Evolutionary conservation across 2,329 filamentous ascomycete species (phyloP).

Genomic region (Cadophora malorum): DNA sequence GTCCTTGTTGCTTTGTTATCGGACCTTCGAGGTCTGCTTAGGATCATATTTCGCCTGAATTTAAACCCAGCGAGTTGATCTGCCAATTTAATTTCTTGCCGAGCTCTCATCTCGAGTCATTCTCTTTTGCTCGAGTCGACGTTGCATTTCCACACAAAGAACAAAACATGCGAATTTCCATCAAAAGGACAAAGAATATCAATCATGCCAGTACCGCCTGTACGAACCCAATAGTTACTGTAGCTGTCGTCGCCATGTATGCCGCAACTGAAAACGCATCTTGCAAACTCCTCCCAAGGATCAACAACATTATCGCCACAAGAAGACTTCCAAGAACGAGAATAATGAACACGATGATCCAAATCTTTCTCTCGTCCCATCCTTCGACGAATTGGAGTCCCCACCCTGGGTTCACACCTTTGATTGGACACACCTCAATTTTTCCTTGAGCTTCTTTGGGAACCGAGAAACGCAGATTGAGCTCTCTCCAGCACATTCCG

Average conservation of each 20-base stretch:
- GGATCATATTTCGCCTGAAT: too few relatives aligned
- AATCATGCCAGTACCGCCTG: constrained; percentile 44
- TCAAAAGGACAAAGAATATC: too few relatives aligned
- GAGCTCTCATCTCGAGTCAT: too few relatives aligned
- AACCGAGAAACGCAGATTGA: constrained; percentile 32
- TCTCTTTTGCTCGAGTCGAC: too few relatives aligned
- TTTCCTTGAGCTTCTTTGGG: constrained; percentile 37
- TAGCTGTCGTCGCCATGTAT: constrained; percentile 36
- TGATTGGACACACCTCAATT: constrained; percentile 24
- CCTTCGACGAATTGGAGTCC: constrained; percentile 36
- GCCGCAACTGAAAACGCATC: constrained; percentile 35
- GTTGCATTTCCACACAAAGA: too few relatives aligned
- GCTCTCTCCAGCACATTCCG: constrained; percentile 28
- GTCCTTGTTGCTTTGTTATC: too few relatives aligned
- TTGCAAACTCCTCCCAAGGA: constrained; percentile 33
- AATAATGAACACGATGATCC: constrained; percentile 29
- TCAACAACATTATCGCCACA: constrained; percentile 29
- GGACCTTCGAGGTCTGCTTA: too few relatives aligned
- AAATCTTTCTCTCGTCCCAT: constrained; percentile 35
- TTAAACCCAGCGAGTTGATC: too few relatives aligned
- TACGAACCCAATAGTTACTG: constrained; percentile 31
- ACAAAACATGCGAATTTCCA: too few relatives aligned
- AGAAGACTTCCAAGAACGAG: constrained; percentile 34
- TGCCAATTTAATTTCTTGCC: too few relatives aligned
- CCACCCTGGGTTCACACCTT: constrained; percentile 35